Conservation (phyloP, 176 grass and related monocot genomes). For the Carex pumila region DNA sequence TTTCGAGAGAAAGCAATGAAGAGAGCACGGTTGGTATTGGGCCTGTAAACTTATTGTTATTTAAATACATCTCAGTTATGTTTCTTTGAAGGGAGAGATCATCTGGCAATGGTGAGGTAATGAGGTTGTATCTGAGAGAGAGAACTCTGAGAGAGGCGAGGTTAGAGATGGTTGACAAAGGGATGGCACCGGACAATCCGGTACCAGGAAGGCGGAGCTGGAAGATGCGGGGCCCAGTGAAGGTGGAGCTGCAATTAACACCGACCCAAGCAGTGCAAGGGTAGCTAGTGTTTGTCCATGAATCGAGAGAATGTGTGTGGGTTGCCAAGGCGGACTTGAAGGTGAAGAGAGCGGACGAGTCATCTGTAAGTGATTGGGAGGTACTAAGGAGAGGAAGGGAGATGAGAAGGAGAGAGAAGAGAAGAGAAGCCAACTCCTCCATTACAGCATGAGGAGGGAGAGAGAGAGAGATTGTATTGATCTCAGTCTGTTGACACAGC, state of each 20-base stretch:
- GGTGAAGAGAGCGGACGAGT: background rate
- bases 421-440: background rate
- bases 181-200: background rate
- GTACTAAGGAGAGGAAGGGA: background rate
- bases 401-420: conserved; percentile 10
- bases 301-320: background rate
- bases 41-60: conserved; percentile 14
- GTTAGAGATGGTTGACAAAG: conserved; percentile 2
- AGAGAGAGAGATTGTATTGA: background rate
- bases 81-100: conserved; percentile 2
- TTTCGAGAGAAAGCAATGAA: conserved; percentile 4
- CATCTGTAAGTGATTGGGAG: background rate
- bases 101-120: conserved; percentile 16
- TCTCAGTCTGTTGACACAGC: background rate
- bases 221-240: conserved; percentile 9
- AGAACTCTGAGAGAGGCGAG: conserved; percentile 9
- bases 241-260: conserved; percentile 13
- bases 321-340: conserved; percentile 16
- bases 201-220: conserved; percentile 15
- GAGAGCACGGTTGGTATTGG: background rate
- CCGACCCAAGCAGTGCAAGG: conserved; percentile 9
- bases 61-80: background rate
- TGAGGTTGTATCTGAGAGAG: background rate
- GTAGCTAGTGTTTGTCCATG: background rate
- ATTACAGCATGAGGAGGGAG: conserved; percentile 14